phyloP scores from a whole-genome alignment of 2,329 filamentous ascomycete species.

The Diplodia seriata region DNA sequence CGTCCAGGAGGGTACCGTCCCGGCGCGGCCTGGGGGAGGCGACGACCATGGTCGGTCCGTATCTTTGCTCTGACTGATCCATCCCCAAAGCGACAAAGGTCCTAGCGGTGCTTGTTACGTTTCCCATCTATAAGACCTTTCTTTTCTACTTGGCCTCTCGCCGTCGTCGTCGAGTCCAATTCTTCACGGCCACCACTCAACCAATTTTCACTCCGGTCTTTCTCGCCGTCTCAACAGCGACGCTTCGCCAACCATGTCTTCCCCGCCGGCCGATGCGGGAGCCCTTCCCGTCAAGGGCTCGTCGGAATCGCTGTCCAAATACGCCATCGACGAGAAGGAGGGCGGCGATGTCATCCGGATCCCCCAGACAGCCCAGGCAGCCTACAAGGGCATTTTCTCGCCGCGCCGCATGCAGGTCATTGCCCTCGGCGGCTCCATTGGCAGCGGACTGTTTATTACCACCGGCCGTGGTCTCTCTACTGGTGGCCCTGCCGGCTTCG shows the following conservation, averaged over 20 bases:
- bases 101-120: constrained; percentile 24
- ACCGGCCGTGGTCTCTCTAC: constrained; percentile 40
- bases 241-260: neutral
- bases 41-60: constrained; percentile 21
- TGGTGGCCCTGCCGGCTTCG: constrained; percentile 38
- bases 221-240: neutral
- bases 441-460: constrained; percentile 44
- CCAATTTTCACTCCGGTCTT: neutral
- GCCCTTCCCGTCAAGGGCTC: constrained; percentile 9
- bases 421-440: constrained; percentile 43
- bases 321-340: constrained; percentile 17
- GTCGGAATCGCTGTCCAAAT: constrained; percentile 8
- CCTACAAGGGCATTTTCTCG: constrained; percentile 33
- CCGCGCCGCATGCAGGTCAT: constrained; percentile 36
- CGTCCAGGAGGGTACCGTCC: neutral
- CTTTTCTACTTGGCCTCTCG: neutral
- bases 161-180: constrained; percentile 3
- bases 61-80: constrained; percentile 26
- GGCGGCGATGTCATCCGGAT: constrained; percentile 23
- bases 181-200: neutral
- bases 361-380: constrained; percentile 26
- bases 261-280: neutral
- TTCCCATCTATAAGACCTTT: constrained; percentile 22
- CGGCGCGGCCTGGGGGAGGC: neutral
- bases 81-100: constrained; percentile 15